A percentile compares a stretch with the other conserved stretches of the same genome.
Evolutionary conservation across 208 protist genomes (phyloP).

Genomic region (Herpetomonas samuelpessoai): DNA sequence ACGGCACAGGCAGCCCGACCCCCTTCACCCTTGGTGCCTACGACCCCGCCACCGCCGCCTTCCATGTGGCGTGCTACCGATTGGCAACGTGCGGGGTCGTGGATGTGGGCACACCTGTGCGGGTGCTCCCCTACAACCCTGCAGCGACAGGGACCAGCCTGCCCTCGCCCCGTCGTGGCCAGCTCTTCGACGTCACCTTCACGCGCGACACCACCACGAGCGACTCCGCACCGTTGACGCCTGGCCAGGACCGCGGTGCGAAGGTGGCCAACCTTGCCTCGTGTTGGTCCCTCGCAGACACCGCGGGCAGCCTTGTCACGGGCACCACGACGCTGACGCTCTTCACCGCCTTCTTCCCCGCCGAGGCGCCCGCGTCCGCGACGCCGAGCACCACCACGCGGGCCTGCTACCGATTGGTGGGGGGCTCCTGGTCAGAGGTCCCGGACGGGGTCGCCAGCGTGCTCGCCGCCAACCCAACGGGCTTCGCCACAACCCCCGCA

Average conservation of each 20-base stretch:
- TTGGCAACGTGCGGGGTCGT: constrained; percentile 55
- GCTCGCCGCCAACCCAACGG: constrained; percentile 69
- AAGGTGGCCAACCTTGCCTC: constrained; percentile 46
- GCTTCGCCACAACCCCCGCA: constrained; percentile 52
- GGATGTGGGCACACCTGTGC: constrained; percentile 53
- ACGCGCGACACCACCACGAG: constrained; percentile 34
- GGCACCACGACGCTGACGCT: constrained; percentile 52
- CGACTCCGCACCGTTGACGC: constrained; percentile 38
- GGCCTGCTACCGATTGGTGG: constrained; percentile 61
- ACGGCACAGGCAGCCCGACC: constrained; percentile 14
- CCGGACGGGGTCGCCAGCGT: constrained; percentile 42
- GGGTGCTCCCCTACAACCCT: constrained; percentile 63
- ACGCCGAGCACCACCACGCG: constrained; percentile 29
- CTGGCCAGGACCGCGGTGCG: constrained; percentile 51
- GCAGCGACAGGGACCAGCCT: constrained; percentile 25
- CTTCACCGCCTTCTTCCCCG: constrained; percentile 55
- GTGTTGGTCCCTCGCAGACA: constrained; percentile 64
- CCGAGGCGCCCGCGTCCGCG: constrained; percentile 28
- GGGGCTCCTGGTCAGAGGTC: constrained; percentile 70
- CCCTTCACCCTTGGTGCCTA: constrained; percentile 61
- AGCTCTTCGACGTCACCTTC: constrained; percentile 70
- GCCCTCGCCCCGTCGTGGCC: constrained; percentile 53
- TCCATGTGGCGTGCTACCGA: constrained; percentile 73
- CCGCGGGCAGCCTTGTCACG: constrained; percentile 34
- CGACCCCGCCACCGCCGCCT: constrained; percentile 39